These are phyloP conservation scores for Aegilops umbellulata DNA, from an alignment of 176 grass and related monocot species.

Conservation along the genomic window DNA sequence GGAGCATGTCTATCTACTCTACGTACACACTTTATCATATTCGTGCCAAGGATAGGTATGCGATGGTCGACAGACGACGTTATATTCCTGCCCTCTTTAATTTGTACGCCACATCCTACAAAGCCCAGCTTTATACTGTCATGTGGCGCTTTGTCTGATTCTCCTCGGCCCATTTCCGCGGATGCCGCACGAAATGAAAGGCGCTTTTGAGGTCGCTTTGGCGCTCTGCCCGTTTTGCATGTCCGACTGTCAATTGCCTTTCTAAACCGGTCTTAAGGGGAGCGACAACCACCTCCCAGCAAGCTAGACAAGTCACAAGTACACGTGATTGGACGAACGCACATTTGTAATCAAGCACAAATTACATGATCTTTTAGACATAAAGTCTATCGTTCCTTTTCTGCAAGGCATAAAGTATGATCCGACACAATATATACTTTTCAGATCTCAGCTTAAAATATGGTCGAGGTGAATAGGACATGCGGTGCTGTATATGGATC, in stretches of 20 bases:
- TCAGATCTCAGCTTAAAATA: not conserved
- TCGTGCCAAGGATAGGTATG: not conserved
- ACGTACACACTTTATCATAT: conserved; percentile 18
- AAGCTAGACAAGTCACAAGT: conserved; percentile 18
- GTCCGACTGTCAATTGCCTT: not conserved
- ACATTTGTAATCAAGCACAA: conserved; percentile 5
- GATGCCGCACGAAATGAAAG: not conserved
- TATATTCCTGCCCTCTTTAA: conserved; percentile 3
- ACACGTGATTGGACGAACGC: not conserved
- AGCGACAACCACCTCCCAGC: conserved; percentile 32
- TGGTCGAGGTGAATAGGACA: not conserved
- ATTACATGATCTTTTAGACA: not conserved
- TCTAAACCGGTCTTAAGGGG: conserved; percentile 12
- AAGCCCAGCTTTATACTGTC: conserved; percentile 15
- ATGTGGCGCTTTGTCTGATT: conserved; percentile 2
- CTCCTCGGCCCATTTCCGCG: not conserved
- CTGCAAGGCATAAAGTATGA: not conserved
- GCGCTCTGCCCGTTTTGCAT: not conserved
- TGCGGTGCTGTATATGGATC: not conserved
- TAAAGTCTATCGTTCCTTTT: not conserved
- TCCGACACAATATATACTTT: not conserved
- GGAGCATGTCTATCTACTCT: not conserved
- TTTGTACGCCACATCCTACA: not conserved
- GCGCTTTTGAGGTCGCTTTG: not conserved
- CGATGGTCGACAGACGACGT: not conserved